Evolutionary conservation across 2,329 filamentous ascomycete genomes (phyloP).

Genomic region (Coniochaeta ligniaria): DNA sequence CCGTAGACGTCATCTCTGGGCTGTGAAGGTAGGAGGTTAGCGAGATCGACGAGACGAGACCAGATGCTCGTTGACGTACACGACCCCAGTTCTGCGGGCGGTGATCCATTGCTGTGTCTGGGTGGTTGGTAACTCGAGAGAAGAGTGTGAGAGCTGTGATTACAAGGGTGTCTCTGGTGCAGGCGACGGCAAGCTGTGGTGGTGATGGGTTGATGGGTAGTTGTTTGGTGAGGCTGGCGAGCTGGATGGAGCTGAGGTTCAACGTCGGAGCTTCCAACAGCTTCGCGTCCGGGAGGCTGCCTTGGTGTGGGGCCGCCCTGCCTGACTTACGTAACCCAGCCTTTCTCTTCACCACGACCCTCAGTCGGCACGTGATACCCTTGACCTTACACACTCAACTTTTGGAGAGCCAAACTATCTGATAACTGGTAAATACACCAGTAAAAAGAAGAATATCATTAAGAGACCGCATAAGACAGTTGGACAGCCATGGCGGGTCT

Average conservation of each 20-base stretch:
- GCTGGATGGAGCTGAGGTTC: conserved; percentile 13
- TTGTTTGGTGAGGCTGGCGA: conserved; percentile 7
- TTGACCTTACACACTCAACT: background rate
- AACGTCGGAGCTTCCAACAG: conserved; percentile 15
- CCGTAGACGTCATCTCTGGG: conserved; percentile 97
- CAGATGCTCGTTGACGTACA: conserved; percentile 37
- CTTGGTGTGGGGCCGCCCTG: conserved; percentile 9
- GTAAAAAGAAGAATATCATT: too few relatives aligned
- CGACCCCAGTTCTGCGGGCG: conserved; percentile 67
- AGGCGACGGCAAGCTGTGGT: background rate
- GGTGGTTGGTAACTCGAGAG: conserved; percentile 7
- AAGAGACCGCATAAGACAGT: too few relatives aligned
- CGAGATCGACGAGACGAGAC: background rate
- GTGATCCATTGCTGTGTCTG: conserved; percentile 52
- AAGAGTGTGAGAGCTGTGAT: too few relatives aligned
- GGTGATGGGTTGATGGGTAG: background rate
- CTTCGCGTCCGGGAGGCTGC: conserved; percentile 23
- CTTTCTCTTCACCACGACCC: background rate
- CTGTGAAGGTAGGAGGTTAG: conserved; percentile 37
- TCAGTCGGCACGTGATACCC: conserved; percentile 2
- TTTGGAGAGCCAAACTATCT: background rate
- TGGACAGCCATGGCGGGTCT: conserved; percentile 30
- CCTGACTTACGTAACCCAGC: conserved; percentile 1
- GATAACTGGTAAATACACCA: too few relatives aligned
- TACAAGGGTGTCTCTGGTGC: too few relatives aligned